phyloP scores from a whole-genome alignment of 2,329 filamentous ascomycete genomes.

The Chaetomiaceae sp. region DNA sequence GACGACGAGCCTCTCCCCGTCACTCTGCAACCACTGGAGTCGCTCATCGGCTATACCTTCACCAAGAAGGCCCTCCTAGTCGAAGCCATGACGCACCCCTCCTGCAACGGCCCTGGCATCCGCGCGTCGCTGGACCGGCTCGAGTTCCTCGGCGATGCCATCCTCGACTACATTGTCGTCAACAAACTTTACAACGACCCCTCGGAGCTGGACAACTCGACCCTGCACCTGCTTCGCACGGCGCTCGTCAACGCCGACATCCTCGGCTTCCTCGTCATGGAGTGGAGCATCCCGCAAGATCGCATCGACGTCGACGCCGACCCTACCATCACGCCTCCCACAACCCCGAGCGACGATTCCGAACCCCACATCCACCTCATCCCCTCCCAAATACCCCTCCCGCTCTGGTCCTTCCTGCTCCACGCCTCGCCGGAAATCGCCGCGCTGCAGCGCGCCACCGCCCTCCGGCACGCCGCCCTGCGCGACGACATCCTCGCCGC shows the following conservation, averaged over 20 bases:
- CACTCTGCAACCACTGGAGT: constrained; percentile 49
- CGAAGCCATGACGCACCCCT: constrained; percentile 77
- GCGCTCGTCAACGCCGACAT: constrained; percentile 76
- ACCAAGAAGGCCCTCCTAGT: constrained; percentile 59
- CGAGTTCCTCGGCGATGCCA: constrained; percentile 81
- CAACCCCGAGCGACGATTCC: no score
- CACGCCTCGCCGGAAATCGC: constrained; percentile 46
- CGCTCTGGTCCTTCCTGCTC: constrained; percentile 66
- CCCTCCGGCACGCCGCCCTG: constrained; percentile 42
- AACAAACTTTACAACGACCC: constrained; percentile 44
- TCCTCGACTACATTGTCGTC: constrained; percentile 74
- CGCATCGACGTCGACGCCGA: constrained; percentile 19
- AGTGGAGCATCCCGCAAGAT: constrained; percentile 35
- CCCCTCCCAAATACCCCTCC: constrained; percentile 28
- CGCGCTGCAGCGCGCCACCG: constrained; percentile 38
- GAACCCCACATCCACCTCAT: neutral
- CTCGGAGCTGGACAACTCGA: constrained; percentile 37
- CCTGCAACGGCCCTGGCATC: constrained; percentile 40
- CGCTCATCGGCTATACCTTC: constrained; percentile 67
- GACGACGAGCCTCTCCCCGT: constrained; percentile 32
- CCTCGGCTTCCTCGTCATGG: constrained; percentile 69
- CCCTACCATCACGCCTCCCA: neutral
- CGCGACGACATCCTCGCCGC: constrained; percentile 43
- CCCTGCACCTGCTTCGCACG: constrained; percentile 72
- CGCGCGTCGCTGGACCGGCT: constrained; percentile 61